Percentiles rank a stretch among this genome's conserved stretches.
Conservation (phyloP, 2,329 filamentous ascomycete genomes). For the Sporothrix schenckii region DNA sequence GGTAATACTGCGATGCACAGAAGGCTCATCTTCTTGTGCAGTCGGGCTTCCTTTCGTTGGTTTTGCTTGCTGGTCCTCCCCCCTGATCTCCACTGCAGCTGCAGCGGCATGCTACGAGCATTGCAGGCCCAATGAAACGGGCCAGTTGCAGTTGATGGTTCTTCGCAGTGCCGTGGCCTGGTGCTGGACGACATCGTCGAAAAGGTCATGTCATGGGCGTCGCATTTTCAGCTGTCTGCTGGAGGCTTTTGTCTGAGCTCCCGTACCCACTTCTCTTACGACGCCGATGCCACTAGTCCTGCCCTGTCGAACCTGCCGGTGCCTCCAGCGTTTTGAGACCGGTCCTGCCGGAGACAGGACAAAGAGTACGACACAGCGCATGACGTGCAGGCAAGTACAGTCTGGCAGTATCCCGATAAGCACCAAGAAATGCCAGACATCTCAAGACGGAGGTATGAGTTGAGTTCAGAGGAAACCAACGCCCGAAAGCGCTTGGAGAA, state of each 20-base stretch:
- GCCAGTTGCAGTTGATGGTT: background rate
- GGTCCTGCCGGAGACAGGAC: constrained; percentile 1
- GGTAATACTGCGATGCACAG: background rate
- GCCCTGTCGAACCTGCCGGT: no score
- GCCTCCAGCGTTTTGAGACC: background rate
- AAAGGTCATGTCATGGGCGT: no score
- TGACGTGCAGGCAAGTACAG: background rate
- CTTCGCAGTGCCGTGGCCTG: no score
- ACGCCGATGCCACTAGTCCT: no score
- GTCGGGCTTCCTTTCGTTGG: background rate
- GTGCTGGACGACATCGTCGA: no score
- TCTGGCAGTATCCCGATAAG: no score
- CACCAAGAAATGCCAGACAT: background rate
- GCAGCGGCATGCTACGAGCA: background rate
- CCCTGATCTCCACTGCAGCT: constrained; percentile 6
- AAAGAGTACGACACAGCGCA: background rate
- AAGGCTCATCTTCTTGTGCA: background rate
- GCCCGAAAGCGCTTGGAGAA: background rate
- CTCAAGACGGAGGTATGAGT: background rate
- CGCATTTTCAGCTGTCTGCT: no score
- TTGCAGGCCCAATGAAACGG: background rate
- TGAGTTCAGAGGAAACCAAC: background rate
- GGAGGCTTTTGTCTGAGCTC: no score
- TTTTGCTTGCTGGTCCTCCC: background rate
- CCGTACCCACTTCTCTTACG: no score